A percentile compares a stretch with the other conserved stretches of the same genome.
Conservation (phyloP, 2,329 filamentous ascomycete species). For the Claviceps purpurea region DNA sequence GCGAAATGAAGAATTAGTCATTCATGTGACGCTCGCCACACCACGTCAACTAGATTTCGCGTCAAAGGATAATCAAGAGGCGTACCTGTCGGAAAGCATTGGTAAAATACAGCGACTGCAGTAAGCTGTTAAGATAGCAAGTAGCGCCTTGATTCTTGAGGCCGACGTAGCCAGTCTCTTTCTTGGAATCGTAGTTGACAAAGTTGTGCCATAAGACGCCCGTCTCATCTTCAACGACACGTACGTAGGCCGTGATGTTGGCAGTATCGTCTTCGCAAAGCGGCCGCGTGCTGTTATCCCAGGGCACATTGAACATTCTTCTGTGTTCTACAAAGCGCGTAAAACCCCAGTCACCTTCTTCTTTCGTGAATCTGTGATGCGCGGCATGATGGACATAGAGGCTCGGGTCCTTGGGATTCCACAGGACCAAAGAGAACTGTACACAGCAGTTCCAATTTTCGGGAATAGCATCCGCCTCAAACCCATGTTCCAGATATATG, state of each 20-base stretch:
- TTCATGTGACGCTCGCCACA: neutral
- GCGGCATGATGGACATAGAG: constrained; percentile 70
- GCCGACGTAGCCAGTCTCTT: constrained; percentile 93
- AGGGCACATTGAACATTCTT: constrained; percentile 67
- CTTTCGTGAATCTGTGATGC: constrained; percentile 91
- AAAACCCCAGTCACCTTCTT: constrained; percentile 97
- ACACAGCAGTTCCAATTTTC: constrained; percentile 96
- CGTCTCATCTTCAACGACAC: constrained; percentile 74
- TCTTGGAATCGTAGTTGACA: constrained; percentile 95
- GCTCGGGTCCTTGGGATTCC: constrained; percentile 86
- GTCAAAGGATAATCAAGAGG: neutral
- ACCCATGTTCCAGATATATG: constrained; percentile 93
- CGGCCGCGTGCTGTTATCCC: constrained; percentile 55
- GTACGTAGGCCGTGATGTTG: constrained; percentile 72
- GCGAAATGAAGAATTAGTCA: constrained; percentile 5
- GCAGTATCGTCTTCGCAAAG: constrained; percentile 65
- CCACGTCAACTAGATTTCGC: neutral
- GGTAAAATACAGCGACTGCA: constrained; percentile 75
- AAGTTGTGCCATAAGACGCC: constrained; percentile 88
- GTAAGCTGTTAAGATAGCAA: constrained; percentile 73
- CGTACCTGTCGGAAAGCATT: constrained; percentile 84
- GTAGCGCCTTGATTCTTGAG: constrained; percentile 94
- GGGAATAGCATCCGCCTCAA: constrained; percentile 58
- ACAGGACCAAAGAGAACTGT: constrained; percentile 86
- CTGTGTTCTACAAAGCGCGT: constrained; percentile 88